A percentile compares a stretch with the other conserved stretches of the same genome.
Evolutionary conservation across 208 protist species (phyloP).

Genomic region (Vickermania spadyakhi): DNA sequence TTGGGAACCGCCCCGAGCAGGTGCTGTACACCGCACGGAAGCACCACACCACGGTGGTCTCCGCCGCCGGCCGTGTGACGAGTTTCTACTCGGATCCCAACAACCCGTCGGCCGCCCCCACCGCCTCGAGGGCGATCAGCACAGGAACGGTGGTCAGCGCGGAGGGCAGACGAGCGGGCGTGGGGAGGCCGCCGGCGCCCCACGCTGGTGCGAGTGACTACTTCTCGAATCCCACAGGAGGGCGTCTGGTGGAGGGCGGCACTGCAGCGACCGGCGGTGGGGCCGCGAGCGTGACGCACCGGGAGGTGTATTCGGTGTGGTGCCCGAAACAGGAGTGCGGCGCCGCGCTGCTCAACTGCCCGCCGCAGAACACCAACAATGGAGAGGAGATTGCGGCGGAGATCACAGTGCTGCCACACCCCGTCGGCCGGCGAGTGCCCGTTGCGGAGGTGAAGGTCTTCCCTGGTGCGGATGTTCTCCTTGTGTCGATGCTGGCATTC

Average conservation of each 20-base stretch:
- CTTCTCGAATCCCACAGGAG: background rate
- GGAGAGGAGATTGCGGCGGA: constrained; percentile 58
- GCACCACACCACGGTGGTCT: background rate
- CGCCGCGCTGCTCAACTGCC: constrained; percentile 11
- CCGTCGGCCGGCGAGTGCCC: constrained; percentile 22
- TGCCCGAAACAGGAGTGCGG: constrained; percentile 27
- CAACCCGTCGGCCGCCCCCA: constrained; percentile 2
- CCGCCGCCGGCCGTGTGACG: constrained; percentile 1
- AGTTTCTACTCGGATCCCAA: constrained; percentile 5
- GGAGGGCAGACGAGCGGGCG: background rate
- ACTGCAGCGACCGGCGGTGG: constrained; percentile 3
- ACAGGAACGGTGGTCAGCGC: background rate
- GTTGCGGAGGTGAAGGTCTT: constrained; percentile 44
- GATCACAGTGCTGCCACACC: constrained; percentile 20
- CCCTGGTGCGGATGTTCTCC: constrained; percentile 50
- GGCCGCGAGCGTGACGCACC: background rate
- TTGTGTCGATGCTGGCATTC: constrained; percentile 52
- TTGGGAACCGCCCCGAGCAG: background rate
- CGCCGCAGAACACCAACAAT: constrained; percentile 21
- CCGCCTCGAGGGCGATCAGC: constrained; percentile 1
- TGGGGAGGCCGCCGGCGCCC: no score
- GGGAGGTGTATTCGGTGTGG: constrained; percentile 34
- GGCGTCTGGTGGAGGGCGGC: background rate
- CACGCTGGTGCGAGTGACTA: background rate
- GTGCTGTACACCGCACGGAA: constrained; percentile 5